Evolutionary conservation across 1,284 basidiomycete genomes (phyloP).

Genomic region (Gymnopus androsaceus): DNA sequence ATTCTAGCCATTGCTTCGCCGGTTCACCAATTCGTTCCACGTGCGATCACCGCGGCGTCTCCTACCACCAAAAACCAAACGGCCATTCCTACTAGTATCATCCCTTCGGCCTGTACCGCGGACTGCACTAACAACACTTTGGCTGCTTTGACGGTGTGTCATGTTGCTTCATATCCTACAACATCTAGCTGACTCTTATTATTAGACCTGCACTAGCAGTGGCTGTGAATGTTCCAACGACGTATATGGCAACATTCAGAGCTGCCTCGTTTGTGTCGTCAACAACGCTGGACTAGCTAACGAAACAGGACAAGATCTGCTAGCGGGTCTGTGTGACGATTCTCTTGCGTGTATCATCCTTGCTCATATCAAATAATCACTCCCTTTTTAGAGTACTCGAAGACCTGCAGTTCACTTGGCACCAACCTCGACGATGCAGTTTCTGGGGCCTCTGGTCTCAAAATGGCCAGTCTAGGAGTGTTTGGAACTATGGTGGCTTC

Average conservation of each 20-base stretch:
- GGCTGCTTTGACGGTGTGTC: background rate
- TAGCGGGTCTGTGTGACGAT: background rate
- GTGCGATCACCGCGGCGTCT: slow-evolving; percentile 1
- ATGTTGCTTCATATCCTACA: background rate
- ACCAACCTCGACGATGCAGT: background rate
- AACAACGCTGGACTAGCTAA: background rate
- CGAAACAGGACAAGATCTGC: slow-evolving; percentile 2
- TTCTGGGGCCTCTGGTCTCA: background rate
- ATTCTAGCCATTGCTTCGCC: background rate
- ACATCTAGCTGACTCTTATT: background rate
- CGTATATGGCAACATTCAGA: background rate
- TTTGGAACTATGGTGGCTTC: background rate
- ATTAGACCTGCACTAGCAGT: background rate
- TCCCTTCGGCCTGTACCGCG: slow-evolving; percentile 2
- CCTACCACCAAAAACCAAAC: slow-evolving; percentile 1
- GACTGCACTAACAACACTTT: background rate
- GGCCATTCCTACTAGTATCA: background rate
- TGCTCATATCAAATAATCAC: background rate
- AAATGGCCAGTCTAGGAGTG: background rate
- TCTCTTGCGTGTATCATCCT: background rate
- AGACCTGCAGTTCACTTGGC: background rate
- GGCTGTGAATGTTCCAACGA: background rate
- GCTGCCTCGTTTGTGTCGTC: slow-evolving; percentile 1
- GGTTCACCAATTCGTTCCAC: background rate
- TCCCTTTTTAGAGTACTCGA: background rate